Percentiles rank a stretch among this genome's conserved stretches.
phyloP scores from a whole-genome alignment of 768 basidiomycete species.

The Leccinellum albellum region DNA sequence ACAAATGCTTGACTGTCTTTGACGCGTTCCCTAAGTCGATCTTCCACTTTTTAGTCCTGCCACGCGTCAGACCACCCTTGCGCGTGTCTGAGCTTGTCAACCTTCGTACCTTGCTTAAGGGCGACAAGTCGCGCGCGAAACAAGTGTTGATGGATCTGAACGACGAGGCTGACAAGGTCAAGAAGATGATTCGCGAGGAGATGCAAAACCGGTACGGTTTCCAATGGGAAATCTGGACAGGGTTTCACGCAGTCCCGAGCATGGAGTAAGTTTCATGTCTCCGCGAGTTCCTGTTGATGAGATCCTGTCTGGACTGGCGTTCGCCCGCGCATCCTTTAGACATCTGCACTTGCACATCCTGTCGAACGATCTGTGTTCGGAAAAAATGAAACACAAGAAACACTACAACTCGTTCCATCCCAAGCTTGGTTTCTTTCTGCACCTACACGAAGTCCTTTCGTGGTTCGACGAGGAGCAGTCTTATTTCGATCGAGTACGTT shows the following conservation, averaged over 20 bases:
- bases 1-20: conserved; percentile 59
- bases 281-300: not conserved
- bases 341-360: conserved; percentile 86
- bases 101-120: conserved; percentile 53
- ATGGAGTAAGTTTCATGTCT: conserved; percentile 61
- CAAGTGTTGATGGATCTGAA: conserved; percentile 49
- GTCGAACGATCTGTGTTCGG: conserved; percentile 70
- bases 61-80: conserved; percentile 40
- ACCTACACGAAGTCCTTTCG: conserved; percentile 68
- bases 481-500: conserved; percentile 49
- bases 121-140: conserved; percentile 52
- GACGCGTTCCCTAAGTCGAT: conserved; percentile 80
- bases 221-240: conserved; percentile 72
- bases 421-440: conserved; percentile 76
- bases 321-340: conserved; percentile 34
- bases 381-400: conserved; percentile 76
- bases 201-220: conserved; percentile 75
- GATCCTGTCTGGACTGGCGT: not conserved
- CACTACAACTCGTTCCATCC: conserved; percentile 93
- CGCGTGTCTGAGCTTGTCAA: conserved; percentile 42
- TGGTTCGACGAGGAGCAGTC: conserved; percentile 73
- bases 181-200: conserved; percentile 67
- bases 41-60: conserved; percentile 88
- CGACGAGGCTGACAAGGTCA: conserved; percentile 53
- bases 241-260: conserved; percentile 83